Percentiles rank a stretch among this genome's conserved stretches.
Conservation (phyloP, 495 filamentous ascomycete genomes). For the Staphylotrichum tortipilum region DNA sequence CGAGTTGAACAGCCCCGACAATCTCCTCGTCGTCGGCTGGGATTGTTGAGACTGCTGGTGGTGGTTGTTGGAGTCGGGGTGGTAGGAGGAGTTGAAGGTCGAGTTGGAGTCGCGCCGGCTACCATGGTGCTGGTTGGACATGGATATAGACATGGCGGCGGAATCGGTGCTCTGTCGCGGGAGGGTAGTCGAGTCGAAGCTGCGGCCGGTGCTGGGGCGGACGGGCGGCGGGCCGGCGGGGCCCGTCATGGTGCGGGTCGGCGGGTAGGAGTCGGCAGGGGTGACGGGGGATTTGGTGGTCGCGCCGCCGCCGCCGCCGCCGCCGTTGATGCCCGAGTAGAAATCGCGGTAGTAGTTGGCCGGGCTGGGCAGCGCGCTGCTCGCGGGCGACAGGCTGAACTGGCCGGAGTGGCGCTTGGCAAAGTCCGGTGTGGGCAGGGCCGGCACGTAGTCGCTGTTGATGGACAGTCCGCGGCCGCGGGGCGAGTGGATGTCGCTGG, state of each 20-base stretch:
- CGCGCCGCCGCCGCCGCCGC: constrained; percentile 28
- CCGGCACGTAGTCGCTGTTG: constrained; percentile 57
- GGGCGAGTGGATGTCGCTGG: constrained; percentile 29
- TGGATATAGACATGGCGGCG: constrained; percentile 19
- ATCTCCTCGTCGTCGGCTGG: constrained; percentile 23
- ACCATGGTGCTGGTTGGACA: no score
- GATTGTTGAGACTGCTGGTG: constrained; percentile 2
- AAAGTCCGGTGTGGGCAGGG: constrained; percentile 48
- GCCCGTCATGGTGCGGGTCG: constrained; percentile 20
- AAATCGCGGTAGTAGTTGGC: constrained; percentile 43
- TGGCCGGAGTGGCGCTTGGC: constrained; percentile 48
- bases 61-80: constrained; percentile 1
- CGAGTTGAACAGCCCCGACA: constrained; percentile 72
- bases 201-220: constrained; percentile 45
- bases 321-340: constrained; percentile 35
- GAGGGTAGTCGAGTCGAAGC: constrained; percentile 37
- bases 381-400: constrained; percentile 45
- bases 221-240: constrained; percentile 21
- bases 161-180: constrained; percentile 41
- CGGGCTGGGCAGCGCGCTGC: constrained; percentile 37
- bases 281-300: constrained; percentile 24
- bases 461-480: constrained; percentile 49
- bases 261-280: constrained; percentile 1
- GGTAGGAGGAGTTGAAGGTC: constrained; percentile 35
- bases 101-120: constrained; percentile 39